Evolutionary conservation across 805 yeast species (phyloP).

Genomic region (Candida krabiensis): DNA sequence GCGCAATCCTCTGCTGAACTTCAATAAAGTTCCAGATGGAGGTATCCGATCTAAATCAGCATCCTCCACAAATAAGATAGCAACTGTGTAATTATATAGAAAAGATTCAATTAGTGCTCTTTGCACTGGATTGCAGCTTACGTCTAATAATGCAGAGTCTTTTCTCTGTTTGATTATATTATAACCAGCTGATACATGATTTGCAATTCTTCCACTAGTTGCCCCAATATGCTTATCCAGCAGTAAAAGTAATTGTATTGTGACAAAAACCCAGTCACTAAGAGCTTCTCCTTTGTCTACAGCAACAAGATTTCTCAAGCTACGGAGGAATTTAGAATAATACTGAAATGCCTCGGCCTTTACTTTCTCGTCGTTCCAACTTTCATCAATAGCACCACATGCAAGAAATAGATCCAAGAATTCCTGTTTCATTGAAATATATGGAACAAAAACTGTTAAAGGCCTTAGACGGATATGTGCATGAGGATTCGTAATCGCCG

Average conservation of each 20-base stretch:
- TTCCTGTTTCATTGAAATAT: conserved; percentile 2
- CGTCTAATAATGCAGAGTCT: background rate
- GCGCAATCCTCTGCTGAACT: background rate
- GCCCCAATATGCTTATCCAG: conserved; percentile 12
- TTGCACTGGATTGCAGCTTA: conserved; percentile 2
- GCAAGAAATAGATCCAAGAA: conserved; percentile 11
- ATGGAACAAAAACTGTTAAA: conserved; percentile 11
- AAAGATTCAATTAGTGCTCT: conserved; percentile 10
- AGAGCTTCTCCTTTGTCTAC: background rate
- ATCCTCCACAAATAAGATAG: conserved; percentile 6
- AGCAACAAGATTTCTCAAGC: conserved; percentile 3
- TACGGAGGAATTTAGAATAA: conserved; percentile 2
- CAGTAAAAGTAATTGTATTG: conserved; percentile 7
- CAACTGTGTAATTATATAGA: conserved; percentile 9
- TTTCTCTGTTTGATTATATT: background rate
- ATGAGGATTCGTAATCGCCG: conserved; percentile 10
- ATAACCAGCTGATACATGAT: conserved; percentile 6
- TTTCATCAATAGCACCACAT: conserved; percentile 11
- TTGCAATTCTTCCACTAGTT: conserved; percentile 1
- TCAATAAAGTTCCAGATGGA: conserved; percentile 4
- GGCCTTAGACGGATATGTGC: conserved; percentile 10
- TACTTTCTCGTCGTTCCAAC: conserved; percentile 2
- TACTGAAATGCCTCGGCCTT: conserved; percentile 4
- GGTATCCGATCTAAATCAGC: conserved; percentile 4
- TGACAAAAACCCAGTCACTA: conserved; percentile 9